Evolutionary conservation across 129 eudicot genomes (phyloP), one percentile per base, ranked within the genome.

Genomic region (Centaurea solstitialis): DNA sequence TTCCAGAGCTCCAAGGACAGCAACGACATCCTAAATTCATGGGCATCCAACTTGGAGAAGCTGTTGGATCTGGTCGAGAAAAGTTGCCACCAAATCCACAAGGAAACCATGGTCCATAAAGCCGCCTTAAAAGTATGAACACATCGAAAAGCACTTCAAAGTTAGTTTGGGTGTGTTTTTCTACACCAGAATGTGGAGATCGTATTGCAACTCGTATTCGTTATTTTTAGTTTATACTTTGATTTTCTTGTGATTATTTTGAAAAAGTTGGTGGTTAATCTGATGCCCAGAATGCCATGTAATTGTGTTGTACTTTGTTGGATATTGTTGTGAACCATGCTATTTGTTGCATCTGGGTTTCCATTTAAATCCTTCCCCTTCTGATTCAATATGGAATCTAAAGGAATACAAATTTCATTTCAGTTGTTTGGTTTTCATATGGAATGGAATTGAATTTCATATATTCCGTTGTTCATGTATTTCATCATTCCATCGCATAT

Each of bases 31-130:
- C 79, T 89, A 53, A 91, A 91, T 78, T 89, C 92, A n/a, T 91
- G 93, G 93, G 85, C 97, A 10, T 70, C 39, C 84, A 91, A 87
- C 82, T 70, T 91, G 86, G 97, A 91, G 87, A 91, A 89, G 87
- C 82, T 91, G 80, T 91, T 87, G 24, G 97, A 91, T 82, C 91
- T 89, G 22, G 93, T 91, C 23, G 97, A 91, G 89, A 91, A 91
- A 80, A 91, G 97, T 80, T 91, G 97, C 83, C 97, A 89, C 78
- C 97, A 91, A 83, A 91, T 91, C 68, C 97, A 91, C 87, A 89
- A 91, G 89, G 97, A 91, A 81, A 89, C 91, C 5, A 91, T 91
- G 97, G 88, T 91, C 59, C 96, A 89, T 84, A 88, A 91, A 85
- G 87, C 88, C n/a, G 89, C 86, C 30, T 67, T 89, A 35, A 87